A percentile compares a stretch with the other conserved stretches of the same genome.
These are phyloP conservation scores for Sporothrix pseudoabietina DNA, from an alignment of 2,329 filamentous ascomycete genomes.

Conservation along the genomic window DNA sequence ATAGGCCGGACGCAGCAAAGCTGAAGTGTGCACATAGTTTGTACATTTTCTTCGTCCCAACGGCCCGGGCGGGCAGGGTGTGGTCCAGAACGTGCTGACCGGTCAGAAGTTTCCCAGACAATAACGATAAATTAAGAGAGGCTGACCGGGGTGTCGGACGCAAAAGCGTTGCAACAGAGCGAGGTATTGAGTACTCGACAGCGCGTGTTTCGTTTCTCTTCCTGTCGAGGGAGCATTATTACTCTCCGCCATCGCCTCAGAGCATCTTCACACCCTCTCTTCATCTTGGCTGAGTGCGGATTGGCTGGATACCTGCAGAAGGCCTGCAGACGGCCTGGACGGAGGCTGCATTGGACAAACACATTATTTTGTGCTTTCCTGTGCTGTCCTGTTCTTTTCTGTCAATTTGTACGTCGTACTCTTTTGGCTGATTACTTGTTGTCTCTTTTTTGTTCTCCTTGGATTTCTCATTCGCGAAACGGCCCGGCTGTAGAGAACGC, in stretches of 20 bases:
- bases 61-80: neutral
- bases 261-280: neutral
- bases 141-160: neutral
- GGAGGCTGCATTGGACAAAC: conserved; percentile 5
- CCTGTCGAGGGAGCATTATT: neutral
- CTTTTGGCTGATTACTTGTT: too few species aligned
- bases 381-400: neutral
- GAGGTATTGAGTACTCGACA: neutral
- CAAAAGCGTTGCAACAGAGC: conserved; percentile 1
- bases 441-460: neutral
- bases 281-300: neutral
- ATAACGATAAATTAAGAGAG: neutral
- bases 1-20: neutral
- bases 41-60: neutral
- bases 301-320: conserved; percentile 22
- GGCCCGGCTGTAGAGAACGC: neutral
- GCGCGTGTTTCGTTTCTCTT: neutral
- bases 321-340: conserved; percentile 19
- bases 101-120: neutral
- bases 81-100: neutral
- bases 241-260: neutral
- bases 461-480: neutral
- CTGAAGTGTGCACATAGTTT: neutral
- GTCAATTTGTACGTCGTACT: neutral
- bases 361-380: neutral